A percentile compares a stretch with the other conserved stretches of the same genome.
Conservation (phyloP, 2,329 filamentous ascomycete genomes). For the Bipolaris sorokiniana region DNA sequence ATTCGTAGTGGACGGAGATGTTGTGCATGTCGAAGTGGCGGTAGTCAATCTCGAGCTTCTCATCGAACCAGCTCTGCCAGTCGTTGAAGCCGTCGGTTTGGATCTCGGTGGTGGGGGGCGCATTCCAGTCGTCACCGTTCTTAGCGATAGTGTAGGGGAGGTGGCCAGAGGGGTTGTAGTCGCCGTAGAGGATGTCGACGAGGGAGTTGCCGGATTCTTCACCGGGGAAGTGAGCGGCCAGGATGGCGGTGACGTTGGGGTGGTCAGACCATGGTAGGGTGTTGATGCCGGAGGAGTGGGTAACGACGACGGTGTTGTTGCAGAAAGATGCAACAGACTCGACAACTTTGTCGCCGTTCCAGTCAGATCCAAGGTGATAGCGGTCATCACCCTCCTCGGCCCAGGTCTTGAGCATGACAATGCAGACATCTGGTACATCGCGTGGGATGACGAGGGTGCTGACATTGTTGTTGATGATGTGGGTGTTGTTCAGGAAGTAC, state of each 20-base stretch:
- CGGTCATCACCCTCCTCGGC: constrained; percentile 56
- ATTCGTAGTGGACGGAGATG: constrained; percentile 75
- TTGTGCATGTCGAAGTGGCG: constrained; percentile 71
- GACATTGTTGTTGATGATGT: constrained; percentile 42
- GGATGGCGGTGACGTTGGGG: constrained; percentile 53
- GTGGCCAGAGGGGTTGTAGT: constrained; percentile 77
- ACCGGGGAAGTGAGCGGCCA: constrained; percentile 52
- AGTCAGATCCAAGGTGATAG: constrained; percentile 49
- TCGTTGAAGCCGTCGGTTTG: constrained; percentile 50
- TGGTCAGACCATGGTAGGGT: constrained; percentile 51
- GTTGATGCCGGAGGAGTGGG: constrained; percentile 53
- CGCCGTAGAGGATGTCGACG: constrained; percentile 68
- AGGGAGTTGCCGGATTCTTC: constrained; percentile 51
- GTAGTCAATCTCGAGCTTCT: constrained; percentile 78
- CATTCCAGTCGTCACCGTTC: constrained; percentile 69
- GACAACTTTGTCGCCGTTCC: constrained; percentile 51
- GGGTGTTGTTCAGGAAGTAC: constrained; percentile 53
- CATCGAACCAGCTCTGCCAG: constrained; percentile 61
- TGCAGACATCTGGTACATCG: constrained; percentile 53
- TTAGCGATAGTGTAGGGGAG: constrained; percentile 87
- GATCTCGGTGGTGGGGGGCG: constrained; percentile 49
- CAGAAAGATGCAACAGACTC: constrained; percentile 55
- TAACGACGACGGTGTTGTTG: constrained; percentile 60
- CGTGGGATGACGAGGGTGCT: constrained; percentile 39
- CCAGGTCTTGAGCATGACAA: constrained; percentile 67